Percentiles rank a stretch among this genome's conserved stretches.
These are phyloP conservation scores for Eucalyptus cloeziana DNA, from an alignment of 345 rosid genomes.

Conservation along the genomic window DNA sequence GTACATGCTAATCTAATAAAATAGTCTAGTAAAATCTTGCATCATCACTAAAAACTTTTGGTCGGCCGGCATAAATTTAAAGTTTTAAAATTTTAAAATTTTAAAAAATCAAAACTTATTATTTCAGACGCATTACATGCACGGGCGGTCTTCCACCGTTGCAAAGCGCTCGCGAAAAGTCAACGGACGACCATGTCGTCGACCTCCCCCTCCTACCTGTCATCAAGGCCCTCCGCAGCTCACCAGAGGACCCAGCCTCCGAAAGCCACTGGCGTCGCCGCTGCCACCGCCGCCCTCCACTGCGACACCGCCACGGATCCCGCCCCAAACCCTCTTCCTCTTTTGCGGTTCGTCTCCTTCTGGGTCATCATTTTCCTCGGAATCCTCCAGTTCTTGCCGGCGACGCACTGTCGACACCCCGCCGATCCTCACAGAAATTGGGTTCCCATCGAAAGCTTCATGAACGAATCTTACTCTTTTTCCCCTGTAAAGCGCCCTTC, in stretches of 20 bases:
- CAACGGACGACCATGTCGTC: not conserved
- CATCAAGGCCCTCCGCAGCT: not conserved
- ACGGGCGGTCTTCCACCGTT: not conserved
- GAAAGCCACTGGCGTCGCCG: not conserved
- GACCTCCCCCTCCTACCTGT: not conserved
- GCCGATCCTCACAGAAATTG: conserved; percentile 14
- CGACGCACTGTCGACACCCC: conserved; percentile 26
- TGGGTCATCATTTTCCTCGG: conserved; percentile 6
- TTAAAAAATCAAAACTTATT: not conserved
- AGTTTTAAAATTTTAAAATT: not conserved
- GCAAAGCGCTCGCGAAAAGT: not conserved
- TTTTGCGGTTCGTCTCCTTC: conserved; percentile 4
- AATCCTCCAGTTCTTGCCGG: conserved; percentile 17
- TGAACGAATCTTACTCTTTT: not conserved
- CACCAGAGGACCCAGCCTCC: not conserved
- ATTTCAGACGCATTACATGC: not conserved
- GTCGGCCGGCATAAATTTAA: not conserved
- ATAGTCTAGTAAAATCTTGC: not conserved
- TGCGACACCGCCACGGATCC: not conserved
- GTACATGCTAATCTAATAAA: not conserved
- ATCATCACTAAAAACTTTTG: not conserved
- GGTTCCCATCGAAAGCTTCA: conserved; percentile 1
- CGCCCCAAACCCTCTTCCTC: not conserved
- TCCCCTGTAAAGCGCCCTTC: not conserved
- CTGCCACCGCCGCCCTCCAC: not conserved